phyloP scores from a whole-genome alignment of 352 stramenopile genomes.

The Saprolegnia diclina region DNA sequence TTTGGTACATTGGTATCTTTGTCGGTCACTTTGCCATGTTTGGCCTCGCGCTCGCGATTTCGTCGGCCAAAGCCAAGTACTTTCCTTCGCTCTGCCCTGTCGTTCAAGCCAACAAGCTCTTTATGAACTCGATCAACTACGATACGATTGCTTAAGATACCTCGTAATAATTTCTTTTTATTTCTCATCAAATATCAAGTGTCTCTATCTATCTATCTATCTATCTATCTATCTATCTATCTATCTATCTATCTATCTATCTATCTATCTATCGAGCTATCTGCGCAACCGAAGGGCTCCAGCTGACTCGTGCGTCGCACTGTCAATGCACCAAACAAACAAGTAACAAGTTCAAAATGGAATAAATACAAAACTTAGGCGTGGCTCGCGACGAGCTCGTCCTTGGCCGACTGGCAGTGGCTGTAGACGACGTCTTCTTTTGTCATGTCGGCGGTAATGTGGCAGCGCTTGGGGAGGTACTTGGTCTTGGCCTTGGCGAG shows the following conservation, averaged over 20 bases:
- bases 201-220: not conserved
- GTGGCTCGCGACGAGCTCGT: not conserved
- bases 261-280: no score
- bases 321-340: no score
- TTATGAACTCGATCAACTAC: constrained; percentile 1
- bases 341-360: no score
- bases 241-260: no score
- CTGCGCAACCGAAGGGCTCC: no score
- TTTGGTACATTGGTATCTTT: constrained; percentile 20
- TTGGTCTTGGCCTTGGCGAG: not conserved
- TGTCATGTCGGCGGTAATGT: not conserved
- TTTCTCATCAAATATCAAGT: not conserved
- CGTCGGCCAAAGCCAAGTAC: not conserved
- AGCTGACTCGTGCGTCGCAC: no score
- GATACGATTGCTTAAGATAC: not conserved
- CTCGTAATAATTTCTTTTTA: not conserved
- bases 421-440: not conserved
- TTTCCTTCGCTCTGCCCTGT: not conserved
- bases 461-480: not conserved
- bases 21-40: constrained; percentile 17
- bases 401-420: not conserved
- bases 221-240: no score
- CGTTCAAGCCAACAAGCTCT: not conserved
- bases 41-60: constrained; percentile 10
- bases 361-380: not conserved